Evolutionary conservation across 441 rosid species (phyloP).

Genomic region (Pelargonium fulgidum): DNA sequence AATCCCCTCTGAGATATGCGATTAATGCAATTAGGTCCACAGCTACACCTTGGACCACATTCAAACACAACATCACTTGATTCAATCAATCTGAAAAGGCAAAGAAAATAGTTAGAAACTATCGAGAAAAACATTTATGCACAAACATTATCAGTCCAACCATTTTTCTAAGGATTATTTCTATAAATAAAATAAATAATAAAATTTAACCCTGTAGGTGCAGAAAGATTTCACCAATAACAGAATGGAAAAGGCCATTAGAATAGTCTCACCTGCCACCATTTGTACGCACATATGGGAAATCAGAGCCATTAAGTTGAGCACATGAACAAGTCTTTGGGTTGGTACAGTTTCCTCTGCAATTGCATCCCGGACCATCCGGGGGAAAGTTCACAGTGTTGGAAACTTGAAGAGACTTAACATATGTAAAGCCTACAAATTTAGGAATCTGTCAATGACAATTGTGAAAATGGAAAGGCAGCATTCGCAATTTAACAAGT

Average conservation of each 20-base stretch:
- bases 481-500: background rate
- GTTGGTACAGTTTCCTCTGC: conserved; percentile 43
- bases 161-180: background rate
- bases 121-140: conserved; percentile 4
- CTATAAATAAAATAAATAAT: too few species aligned
- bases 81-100: conserved; percentile 36
- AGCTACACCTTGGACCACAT: conserved; percentile 58
- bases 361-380: conserved; percentile 37
- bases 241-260: background rate
- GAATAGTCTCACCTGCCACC: conserved; percentile 48
- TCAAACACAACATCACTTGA: conserved; percentile 54
- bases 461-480: too few species aligned
- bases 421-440: conserved; percentile 44
- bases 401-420: conserved; percentile 31
- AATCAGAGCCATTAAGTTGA: conserved; percentile 44
- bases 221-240: too few species aligned
- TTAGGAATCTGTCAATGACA: conserved; percentile 1
- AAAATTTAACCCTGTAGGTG: too few species aligned
- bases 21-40: conserved; percentile 51
- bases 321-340: conserved; percentile 46
- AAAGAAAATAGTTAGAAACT: background rate
- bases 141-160: conserved; percentile 6
- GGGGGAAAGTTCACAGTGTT: conserved; percentile 30
- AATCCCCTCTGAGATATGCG: conserved; percentile 45
- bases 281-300: conserved; percentile 40